Base-by-base conservation (phyloP, 108 stramenopile genomes). In the Pseudonitzschia pungens region DNA sequence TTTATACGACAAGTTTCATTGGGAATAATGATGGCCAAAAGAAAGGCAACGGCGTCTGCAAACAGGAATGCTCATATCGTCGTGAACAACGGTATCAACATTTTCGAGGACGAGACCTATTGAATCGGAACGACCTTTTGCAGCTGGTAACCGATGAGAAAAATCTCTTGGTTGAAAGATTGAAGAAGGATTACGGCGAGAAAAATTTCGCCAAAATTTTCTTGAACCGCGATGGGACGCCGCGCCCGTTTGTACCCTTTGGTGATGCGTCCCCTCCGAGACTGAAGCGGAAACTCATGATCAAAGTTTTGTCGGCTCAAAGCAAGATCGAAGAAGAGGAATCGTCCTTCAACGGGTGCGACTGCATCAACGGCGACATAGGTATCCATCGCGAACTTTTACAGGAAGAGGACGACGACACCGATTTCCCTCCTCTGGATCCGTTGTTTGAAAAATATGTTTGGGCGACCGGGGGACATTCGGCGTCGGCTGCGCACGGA, bases 401-500 rank as follows among this genome's bases (percentile, higher is more conserved):
- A 11, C 0, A 1, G 54, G 48, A 24, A 14, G n/a, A 52, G 63
- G 60, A 40, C 33, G 60, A 40, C 2, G 21, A 59, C 21, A 60
- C 9, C 15, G 22, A 32, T 7, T 29, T 26, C 36, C 1, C 15
- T 2, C 18, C 28, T 14, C 3, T 40, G 29, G 44, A 31, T 65
- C 4, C 24, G 1, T 44, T 53, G 22, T 73, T 43, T 36, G 63
- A 51, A 32, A 64, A 54, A 33, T 73, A 65, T 33, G 81, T 83
- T 31, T 91, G 83, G 83, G 74, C 84, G 7, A 88, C 83, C 21
- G 84, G 84, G 28, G 92, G 92, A 12, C 92, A 93, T 64, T 83
- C 81, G 11, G 75, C 87, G 6, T 80, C 88, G 4, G 92, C 92
- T 0, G 92, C 85, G 0, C 92, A 93, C 75, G 92, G 92, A 9